These are phyloP conservation scores for Aspergillus hiratsukae DNA, from an alignment of 2,329 filamentous ascomycete species.

Conservation along the genomic window DNA sequence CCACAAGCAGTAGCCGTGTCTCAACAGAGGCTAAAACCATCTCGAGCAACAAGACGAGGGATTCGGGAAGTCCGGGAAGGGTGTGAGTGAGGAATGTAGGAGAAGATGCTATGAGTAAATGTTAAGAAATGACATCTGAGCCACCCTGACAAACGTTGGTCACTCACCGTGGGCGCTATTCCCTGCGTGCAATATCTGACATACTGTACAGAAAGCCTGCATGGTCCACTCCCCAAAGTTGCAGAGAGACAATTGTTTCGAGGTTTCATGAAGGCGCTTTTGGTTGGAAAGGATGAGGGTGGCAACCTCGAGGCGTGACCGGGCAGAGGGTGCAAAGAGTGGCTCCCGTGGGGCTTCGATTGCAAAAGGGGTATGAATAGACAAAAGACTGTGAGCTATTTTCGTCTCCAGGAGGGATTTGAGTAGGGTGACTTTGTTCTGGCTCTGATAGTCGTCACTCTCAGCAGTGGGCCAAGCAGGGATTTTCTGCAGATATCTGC, in stretches of 20 bases:
- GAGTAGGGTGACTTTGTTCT: slow-evolving; percentile 28
- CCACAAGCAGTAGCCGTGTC: slow-evolving; percentile 25
- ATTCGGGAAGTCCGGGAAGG: slow-evolving; percentile 29
- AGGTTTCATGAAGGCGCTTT: slow-evolving; percentile 29
- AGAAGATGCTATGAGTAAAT: slow-evolving; percentile 1
- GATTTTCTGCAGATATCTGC: slow-evolving; percentile 29
- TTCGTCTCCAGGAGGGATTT: slow-evolving; percentile 33
- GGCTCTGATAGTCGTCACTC: slow-evolving; percentile 15
- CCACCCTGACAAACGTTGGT: neutral
- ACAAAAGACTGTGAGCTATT: slow-evolving; percentile 34
- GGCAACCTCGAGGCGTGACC: slow-evolving; percentile 34
- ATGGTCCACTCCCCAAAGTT: slow-evolving; percentile 34
- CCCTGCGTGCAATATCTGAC: slow-evolving; percentile 31
- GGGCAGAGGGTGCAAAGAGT: slow-evolving; percentile 32
- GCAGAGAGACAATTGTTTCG: slow-evolving; percentile 29
- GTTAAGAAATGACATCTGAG: neutral
- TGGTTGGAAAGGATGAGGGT: slow-evolving; percentile 36
- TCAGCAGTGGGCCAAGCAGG: slow-evolving; percentile 26
- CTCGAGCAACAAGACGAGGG: slow-evolving; percentile 31
- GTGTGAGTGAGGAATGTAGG: slow-evolving; percentile 20
- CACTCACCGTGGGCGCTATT: slow-evolving; percentile 21
- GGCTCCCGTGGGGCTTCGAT: slow-evolving; percentile 30
- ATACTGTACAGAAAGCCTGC: slow-evolving; percentile 35
- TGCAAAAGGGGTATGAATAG: slow-evolving; percentile 37
- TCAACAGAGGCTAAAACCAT: slow-evolving; percentile 27